These are phyloP conservation scores for Geotrichum candidum DNA, from an alignment of 1,139 yeast genomes.

Conservation along the genomic window DNA sequence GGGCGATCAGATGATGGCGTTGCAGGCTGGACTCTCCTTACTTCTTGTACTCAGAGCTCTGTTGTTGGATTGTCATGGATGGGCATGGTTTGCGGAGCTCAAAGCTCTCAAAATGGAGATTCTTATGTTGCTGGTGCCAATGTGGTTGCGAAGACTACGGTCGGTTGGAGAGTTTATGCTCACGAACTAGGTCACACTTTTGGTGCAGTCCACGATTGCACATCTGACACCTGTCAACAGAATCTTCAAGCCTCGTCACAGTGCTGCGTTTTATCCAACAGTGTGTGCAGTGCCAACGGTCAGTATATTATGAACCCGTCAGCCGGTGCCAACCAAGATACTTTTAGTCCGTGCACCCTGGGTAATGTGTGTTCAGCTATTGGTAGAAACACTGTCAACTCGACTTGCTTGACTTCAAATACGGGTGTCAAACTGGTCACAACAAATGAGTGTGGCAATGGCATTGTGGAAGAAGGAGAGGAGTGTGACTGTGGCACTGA, in stretches of 20 bases:
- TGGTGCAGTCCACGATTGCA: constrained; percentile 43
- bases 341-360: constrained; percentile 35
- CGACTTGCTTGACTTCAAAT: constrained; percentile 36
- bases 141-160: constrained; percentile 33
- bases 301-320: constrained; percentile 39
- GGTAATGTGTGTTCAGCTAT: constrained; percentile 38
- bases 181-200: constrained; percentile 41
- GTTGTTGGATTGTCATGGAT: constrained; percentile 41
- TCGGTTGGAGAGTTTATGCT: constrained; percentile 39
- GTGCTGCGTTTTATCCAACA: constrained; percentile 36
- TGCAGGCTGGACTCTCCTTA: constrained; percentile 38
- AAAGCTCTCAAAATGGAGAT: constrained; percentile 18
- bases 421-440: constrained; percentile 35
- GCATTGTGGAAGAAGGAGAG: constrained; percentile 40
- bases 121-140: constrained; percentile 35
- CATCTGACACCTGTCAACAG: constrained; percentile 33
- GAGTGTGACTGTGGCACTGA: constrained; percentile 38
- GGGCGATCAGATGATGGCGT: constrained; percentile 30
- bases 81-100: constrained; percentile 33
- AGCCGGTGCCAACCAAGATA: constrained; percentile 31
- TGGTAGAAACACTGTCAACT: constrained; percentile 30
- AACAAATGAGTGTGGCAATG: constrained; percentile 38
- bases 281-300: constrained; percentile 35
- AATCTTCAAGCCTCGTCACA: constrained; percentile 28
- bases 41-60: constrained; percentile 34